Percentiles rank a stretch among this genome's conserved stretches.
These are phyloP conservation scores for Sporisorium scitamineum DNA, from an alignment of 1,284 basidiomycete genomes.

Conservation along the genomic window DNA sequence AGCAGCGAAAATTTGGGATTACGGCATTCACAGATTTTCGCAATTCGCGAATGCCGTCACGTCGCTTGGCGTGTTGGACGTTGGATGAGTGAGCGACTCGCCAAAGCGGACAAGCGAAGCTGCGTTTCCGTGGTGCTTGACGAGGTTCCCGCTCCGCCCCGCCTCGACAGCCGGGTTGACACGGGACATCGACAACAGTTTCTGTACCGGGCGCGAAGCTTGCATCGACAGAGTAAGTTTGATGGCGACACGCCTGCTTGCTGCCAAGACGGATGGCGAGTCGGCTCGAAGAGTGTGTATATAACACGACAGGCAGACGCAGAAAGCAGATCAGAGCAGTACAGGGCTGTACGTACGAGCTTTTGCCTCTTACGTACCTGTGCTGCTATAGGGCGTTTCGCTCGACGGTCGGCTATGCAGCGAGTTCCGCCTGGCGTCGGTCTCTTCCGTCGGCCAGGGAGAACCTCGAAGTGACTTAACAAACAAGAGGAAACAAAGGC, in stretches of 20 bases:
- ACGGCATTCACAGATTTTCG: neutral
- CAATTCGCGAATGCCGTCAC: too few species aligned
- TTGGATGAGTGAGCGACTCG: neutral
- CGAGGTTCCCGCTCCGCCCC: too few species aligned
- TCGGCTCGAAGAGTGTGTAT: neutral
- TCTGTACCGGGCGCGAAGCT: too few species aligned
- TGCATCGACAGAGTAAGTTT: neutral
- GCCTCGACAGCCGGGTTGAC: too few species aligned
- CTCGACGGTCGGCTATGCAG: neutral
- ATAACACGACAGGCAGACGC: neutral
- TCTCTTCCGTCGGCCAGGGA: neutral
- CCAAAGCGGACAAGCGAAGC: neutral
- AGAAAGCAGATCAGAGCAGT: neutral
- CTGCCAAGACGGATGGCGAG: neutral
- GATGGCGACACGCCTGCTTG: neutral
- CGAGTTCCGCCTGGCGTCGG: neutral
- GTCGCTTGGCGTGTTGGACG: neutral
- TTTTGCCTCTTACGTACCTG: neutral
- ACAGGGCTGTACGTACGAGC: neutral
- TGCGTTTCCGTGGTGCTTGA: too few species aligned
- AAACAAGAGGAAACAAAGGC: neutral
- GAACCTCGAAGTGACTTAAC: neutral
- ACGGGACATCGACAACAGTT: neutral
- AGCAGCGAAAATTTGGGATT: neutral
- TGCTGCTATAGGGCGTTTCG: neutral